Base-by-base conservation (phyloP, 805 yeast species). In the Ogataea parapolymorpha region DNA sequence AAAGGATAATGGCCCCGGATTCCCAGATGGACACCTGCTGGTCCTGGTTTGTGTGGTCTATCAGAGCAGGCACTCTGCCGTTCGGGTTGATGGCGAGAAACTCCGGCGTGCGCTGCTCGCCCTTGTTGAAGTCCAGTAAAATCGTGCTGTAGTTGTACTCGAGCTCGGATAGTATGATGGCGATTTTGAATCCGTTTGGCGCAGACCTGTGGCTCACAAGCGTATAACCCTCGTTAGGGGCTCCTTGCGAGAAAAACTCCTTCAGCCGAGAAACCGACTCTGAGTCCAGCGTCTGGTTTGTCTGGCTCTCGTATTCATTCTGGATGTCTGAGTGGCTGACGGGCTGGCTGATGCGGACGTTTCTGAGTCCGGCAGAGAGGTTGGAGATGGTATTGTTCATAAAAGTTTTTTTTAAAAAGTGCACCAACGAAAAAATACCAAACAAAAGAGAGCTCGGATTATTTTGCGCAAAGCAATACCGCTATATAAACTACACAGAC, bases 151-250 rank as follows among this genome's bases (percentile, higher is more conserved):
- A 91, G 25, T 77, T 77, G 56, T 83, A 74, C 42, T 84, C 84
- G 52, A 91, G 74, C 63, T 91, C 98, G 43, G 88, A 78, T 44
- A 93, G 69, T 23, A 88, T 82, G 32, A 90, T 88, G 20, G 97
- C 96, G 12, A 91, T 95, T 65, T 93, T 91, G 72, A 87, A 90
- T 2, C 97, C 97, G 63, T 90, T 90, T 20, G 97, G 97, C 1
- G 96, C 96, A 3, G 91, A 82, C 51, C 95, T 55, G 57, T 82
- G 79, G 65, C 95, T 55, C 77, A 85, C 88, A 34, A 90, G 70
- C 1, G 96, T 87, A 62, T 77, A 86, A 1, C 97, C 97, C 49
- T 81, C 84, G 14, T 74, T 63, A 9, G 96, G 95, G 51, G 81
- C 84, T 3, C 58, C 61, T 27, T 43, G 80, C 49, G 75, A 78